Conservation (phyloP, 345 rosid species). For the Anacardium occidentale region DNA sequence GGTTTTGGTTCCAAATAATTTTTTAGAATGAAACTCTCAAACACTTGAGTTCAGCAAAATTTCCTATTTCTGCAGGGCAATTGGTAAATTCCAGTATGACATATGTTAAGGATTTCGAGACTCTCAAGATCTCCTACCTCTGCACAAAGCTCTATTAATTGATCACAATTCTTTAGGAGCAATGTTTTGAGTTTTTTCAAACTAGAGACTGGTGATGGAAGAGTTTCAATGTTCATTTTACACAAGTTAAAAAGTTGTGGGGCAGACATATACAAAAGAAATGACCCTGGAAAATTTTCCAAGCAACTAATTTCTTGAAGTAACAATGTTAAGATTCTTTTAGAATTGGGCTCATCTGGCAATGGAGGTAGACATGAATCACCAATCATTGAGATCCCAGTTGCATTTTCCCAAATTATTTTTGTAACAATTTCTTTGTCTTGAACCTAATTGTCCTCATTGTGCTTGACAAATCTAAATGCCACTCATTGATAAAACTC, state of each 20-base stretch:
- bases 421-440: background rate
- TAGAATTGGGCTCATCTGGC: background rate
- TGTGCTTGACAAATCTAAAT: background rate
- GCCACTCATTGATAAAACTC: background rate
- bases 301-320: background rate
- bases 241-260: conserved; percentile 29
- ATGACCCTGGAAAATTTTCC: background rate
- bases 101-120: conserved; percentile 30
- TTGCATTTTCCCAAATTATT: conserved; percentile 17
- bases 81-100: conserved; percentile 14
- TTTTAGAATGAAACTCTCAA: conserved; percentile 20
- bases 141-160: conserved; percentile 6
- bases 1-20: conserved; percentile 9
- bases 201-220: conserved; percentile 20
- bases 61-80: conserved; percentile 20
- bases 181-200: conserved; percentile 22
- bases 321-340: conserved; percentile 21
- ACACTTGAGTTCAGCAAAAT: conserved; percentile 22
- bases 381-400: conserved; percentile 10
- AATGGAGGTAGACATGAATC: background rate
- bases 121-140: background rate
- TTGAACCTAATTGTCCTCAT: background rate
- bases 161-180: conserved; percentile 17
- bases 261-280: conserved; percentile 2
- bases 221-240: background rate